Percentiles rank a stretch among this genome's conserved stretches.
Evolutionary conservation across 106 monocot species (phyloP).

Genomic region (Dendrobium chrysotoxum): DNA sequence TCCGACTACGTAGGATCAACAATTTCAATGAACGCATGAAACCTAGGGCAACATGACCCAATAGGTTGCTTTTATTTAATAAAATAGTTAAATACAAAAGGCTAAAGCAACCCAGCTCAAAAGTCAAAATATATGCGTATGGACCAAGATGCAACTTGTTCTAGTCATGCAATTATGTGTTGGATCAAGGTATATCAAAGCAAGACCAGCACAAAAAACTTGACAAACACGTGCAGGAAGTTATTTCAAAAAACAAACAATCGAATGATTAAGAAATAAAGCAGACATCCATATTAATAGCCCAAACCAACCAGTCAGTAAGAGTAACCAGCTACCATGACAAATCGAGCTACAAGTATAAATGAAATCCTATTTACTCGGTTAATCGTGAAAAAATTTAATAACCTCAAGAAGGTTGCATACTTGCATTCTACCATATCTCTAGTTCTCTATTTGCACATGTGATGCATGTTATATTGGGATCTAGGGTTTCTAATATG

Average conservation of each 20-base stretch:
- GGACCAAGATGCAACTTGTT: no score
- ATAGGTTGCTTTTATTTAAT: no score
- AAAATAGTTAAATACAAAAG: no score
- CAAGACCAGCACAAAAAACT: no score
- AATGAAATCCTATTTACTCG: not conserved
- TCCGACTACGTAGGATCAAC: no score
- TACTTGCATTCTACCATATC: not conserved
- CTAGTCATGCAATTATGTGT: no score
- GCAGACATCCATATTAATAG: not conserved
- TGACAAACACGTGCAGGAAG: not conserved
- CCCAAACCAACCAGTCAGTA: not conserved
- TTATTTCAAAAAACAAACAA: not conserved
- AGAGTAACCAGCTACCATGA: not conserved
- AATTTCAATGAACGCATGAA: not conserved
- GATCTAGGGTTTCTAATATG: not conserved
- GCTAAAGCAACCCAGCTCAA: no score
- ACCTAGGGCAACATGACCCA: not conserved
- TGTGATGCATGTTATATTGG: not conserved
- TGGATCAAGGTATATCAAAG: no score
- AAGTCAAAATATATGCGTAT: no score
- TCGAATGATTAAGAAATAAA: no score
- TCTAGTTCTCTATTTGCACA: not conserved
- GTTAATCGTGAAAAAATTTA: not conserved
- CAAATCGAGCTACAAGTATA: no score
- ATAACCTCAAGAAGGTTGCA: not conserved